phyloP scores from a whole-genome alignment of 2,329 filamentous ascomycete genomes.

The Colletotrichum horii region DNA sequence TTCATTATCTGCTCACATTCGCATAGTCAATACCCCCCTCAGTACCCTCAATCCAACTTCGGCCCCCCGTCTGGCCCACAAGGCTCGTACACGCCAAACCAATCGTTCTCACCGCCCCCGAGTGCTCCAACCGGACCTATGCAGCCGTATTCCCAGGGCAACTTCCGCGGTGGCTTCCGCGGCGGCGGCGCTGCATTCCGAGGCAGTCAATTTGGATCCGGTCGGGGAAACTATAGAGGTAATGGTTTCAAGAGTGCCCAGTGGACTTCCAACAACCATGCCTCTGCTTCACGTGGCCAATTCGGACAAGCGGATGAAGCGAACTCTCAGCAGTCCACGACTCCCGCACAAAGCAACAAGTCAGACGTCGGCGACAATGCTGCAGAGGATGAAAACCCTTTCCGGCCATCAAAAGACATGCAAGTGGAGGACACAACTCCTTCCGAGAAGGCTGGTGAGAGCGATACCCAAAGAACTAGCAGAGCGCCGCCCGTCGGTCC shows the following conservation, averaged over 20 bases:
- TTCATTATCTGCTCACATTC: neutral
- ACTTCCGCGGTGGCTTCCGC: slow-evolving; percentile 51
- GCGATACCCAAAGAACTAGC: slow-evolving; percentile 58
- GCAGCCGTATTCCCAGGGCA: slow-evolving; percentile 55
- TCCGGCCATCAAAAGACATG: slow-evolving; percentile 68
- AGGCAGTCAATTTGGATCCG: slow-evolving; percentile 59
- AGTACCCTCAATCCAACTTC: slow-evolving; percentile 62
- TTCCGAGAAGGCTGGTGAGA: slow-evolving; percentile 46
- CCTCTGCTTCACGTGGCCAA: slow-evolving; percentile 47
- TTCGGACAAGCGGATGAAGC: slow-evolving; percentile 31
- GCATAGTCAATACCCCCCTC: slow-evolving; percentile 65
- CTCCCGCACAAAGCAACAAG: slow-evolving; percentile 25
- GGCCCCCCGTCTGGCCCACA: slow-evolving; percentile 58
- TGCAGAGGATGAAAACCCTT: slow-evolving; percentile 62
- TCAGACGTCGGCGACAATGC: slow-evolving; percentile 40
- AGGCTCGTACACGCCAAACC: slow-evolving; percentile 57
- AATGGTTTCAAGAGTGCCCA: slow-evolving; percentile 69
- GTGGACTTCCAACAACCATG: slow-evolving; percentile 63
- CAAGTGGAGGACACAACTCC: slow-evolving; percentile 64
- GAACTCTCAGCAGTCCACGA: slow-evolving; percentile 31
- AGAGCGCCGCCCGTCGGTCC: slow-evolving; percentile 60
- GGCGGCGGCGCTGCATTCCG: slow-evolving; percentile 60
- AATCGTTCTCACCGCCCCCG: slow-evolving; percentile 56
- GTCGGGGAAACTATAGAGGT: slow-evolving; percentile 60
- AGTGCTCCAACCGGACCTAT: slow-evolving; percentile 62